These are phyloP conservation scores for Talaromyces ruber DNA, from an alignment of 495 filamentous ascomycete species.

Conservation along the genomic window DNA sequence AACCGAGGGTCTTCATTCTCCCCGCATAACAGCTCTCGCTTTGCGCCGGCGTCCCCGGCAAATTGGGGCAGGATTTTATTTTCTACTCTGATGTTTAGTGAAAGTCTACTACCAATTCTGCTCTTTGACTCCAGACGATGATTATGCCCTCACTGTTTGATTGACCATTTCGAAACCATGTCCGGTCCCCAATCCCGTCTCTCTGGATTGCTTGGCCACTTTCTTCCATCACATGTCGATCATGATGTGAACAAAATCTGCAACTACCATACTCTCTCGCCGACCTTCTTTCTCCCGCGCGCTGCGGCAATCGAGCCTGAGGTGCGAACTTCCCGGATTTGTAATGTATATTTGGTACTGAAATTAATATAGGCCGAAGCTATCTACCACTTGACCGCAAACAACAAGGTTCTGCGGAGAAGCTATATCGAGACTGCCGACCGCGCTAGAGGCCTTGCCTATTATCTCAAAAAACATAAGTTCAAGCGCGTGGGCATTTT, in stretches of 20 bases:
- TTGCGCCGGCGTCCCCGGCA: not conserved
- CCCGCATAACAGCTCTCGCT: not conserved
- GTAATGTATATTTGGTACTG: not conserved
- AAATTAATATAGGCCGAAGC: slow-evolving; percentile 52
- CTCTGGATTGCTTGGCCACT: slow-evolving; percentile 56
- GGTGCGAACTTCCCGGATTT: slow-evolving; percentile 30
- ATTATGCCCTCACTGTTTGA: not conserved
- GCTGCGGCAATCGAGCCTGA: slow-evolving; percentile 87
- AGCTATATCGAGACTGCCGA: slow-evolving; percentile 76
- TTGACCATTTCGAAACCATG: slow-evolving; percentile 28
- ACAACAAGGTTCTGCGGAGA: slow-evolving; percentile 61
- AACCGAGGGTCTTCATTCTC: not conserved
- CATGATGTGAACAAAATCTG: slow-evolving; percentile 28
- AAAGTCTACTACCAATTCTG: not conserved
- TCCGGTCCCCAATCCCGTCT: slow-evolving; percentile 49
- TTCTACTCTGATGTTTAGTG: not conserved
- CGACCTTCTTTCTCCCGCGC: slow-evolving; percentile 81
- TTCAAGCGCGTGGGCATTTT: slow-evolving; percentile 71
- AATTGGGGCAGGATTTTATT: not conserved
- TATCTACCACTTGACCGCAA: slow-evolving; percentile 81
- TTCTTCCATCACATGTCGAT: slow-evolving; percentile 23
- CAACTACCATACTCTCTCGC: slow-evolving; percentile 75
- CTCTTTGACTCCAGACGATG: not conserved
- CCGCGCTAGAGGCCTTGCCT: slow-evolving; percentile 77
- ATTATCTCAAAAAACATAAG: slow-evolving; percentile 66